Conservation (phyloP, 2,329 filamentous ascomycete genomes). For the Trichoderma brevicompactum region DNA sequence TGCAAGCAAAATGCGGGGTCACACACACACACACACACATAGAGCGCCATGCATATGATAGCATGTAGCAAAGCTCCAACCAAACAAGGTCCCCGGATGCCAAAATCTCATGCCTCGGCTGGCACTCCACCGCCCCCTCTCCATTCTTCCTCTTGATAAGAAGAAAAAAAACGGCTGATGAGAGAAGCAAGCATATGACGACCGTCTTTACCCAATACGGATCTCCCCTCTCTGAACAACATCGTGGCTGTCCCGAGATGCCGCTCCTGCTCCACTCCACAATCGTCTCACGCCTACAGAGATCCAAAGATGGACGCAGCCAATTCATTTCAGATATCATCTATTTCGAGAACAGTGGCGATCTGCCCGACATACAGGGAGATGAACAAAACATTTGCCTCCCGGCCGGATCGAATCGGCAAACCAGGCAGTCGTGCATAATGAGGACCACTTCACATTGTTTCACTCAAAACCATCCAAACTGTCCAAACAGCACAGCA, state of each 20-base stretch:
- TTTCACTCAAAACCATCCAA: not conserved
- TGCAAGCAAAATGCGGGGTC: conserved; percentile 6
- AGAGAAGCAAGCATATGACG: too few relatives aligned
- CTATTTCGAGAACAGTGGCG: conserved; percentile 8
- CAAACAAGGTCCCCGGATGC: not conserved
- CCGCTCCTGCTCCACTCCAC: too few relatives aligned
- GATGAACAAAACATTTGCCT: conserved; percentile 2
- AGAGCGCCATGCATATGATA: not conserved
- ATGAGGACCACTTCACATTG: not conserved
- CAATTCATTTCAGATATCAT: conserved; percentile 3
- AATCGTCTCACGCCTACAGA: not conserved
- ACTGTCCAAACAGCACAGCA: not conserved
- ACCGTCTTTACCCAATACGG: not conserved
- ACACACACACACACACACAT: not conserved
- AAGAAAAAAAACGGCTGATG: too few relatives aligned
- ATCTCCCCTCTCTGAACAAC: not conserved
- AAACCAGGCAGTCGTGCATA: conserved; percentile 8
- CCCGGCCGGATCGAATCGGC: not conserved
- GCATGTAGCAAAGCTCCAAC: not conserved
- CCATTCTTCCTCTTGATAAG: too few relatives aligned
- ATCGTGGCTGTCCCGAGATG: not conserved
- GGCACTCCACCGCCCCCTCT: not conserved
- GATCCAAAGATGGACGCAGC: not conserved
- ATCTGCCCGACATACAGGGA: conserved; percentile 7
- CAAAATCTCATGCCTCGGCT: not conserved